Percentiles rank a stretch among this genome's conserved stretches.
Conservation (phyloP, 495 filamentous ascomycete genomes). For the Barbatosphaeria neglecta region DNA sequence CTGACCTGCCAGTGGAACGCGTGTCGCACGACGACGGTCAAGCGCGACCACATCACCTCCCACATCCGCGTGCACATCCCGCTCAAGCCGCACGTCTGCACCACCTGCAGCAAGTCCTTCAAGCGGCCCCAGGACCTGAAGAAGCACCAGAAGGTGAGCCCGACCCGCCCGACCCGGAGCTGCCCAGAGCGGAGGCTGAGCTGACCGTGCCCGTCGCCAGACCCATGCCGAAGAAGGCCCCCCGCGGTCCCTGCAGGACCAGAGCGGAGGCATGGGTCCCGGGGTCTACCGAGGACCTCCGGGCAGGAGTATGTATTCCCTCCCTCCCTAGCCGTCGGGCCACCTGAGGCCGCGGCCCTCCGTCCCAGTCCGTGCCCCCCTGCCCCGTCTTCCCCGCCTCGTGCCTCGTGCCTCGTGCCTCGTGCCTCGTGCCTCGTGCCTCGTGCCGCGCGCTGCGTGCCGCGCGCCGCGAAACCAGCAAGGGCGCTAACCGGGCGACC, state of each 20-base stretch:
- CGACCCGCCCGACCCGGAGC: too few relatives aligned
- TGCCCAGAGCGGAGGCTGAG: too few relatives aligned
- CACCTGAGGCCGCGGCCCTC: too few relatives aligned
- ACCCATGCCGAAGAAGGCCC: slow-evolving; percentile 97
- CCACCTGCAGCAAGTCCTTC: slow-evolving; percentile 97
- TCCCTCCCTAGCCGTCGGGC: too few relatives aligned
- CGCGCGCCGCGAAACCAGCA: too few relatives aligned
- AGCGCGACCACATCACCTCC: slow-evolving; percentile 98
- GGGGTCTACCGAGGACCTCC: slow-evolving; percentile 37
- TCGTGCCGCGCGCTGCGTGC: too few relatives aligned
- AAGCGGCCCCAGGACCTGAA: slow-evolving; percentile 98
- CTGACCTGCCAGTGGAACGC: slow-evolving; percentile 94
- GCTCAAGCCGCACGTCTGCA: slow-evolving; percentile 95
- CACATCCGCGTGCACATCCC: slow-evolving; percentile 98
- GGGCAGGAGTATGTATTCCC: slow-evolving; percentile 41
- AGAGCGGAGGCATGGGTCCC: slow-evolving; percentile 48
- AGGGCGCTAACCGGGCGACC: too few relatives aligned
- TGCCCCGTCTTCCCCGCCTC: background rate
- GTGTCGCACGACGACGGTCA: slow-evolving; percentile 93
- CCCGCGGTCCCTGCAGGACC: slow-evolving; percentile 60
- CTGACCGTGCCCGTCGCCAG: slow-evolving; percentile 12
- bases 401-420: too few relatives aligned
- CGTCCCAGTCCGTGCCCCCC: too few relatives aligned
- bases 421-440: too few relatives aligned
- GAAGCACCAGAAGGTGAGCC: slow-evolving; percentile 83